Percentiles rank a stretch among this genome's conserved stretches.
Evolutionary conservation across 1,284 basidiomycete species (phyloP).

Genomic region (Sphagnurus paluster): DNA sequence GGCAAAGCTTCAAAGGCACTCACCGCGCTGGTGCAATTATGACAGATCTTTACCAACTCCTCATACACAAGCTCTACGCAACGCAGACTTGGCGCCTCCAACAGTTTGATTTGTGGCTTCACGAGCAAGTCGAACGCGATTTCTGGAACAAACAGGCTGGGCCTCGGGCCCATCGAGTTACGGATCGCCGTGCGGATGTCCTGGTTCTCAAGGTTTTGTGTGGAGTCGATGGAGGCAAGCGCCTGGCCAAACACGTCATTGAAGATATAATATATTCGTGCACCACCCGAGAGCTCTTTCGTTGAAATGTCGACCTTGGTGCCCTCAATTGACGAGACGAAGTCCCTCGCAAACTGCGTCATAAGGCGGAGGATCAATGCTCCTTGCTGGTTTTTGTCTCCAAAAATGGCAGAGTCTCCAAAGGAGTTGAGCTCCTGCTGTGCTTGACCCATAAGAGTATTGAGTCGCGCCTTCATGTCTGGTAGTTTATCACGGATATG

Average conservation of each 20-base stretch:
- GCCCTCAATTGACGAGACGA: conserved; percentile 96
- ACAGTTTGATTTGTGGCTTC: conserved; percentile 97
- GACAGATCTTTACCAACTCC: conserved; percentile 99
- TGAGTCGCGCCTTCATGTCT: conserved; percentile 98
- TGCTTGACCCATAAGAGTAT: conserved; percentile 98
- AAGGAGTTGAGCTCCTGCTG: conserved; percentile 98
- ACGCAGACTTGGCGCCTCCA: conserved; percentile 91
- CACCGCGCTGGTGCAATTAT: conserved; percentile 92
- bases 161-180: conserved; percentile 96
- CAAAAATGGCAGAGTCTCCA: conserved; percentile 91
- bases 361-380: conserved; percentile 90
- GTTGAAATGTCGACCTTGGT: conserved; percentile 98
- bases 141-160: conserved; percentile 96
- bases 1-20: conserved; percentile 24
- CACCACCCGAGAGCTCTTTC: conserved; percentile 97
- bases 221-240: conserved; percentile 88
- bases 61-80: conserved; percentile 99
- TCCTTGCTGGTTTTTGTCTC: conserved; percentile 92
- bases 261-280: conserved; percentile 99
- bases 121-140: conserved; percentile 97
- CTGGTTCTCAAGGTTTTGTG: conserved; percentile 87
- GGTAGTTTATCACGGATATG: conserved; percentile 99
- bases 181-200: conserved; percentile 98
- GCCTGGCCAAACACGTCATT: conserved; percentile 97
- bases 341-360: conserved; percentile 99